phyloP scores from a whole-genome alignment of 768 basidiomycete genomes.

The Trametes villosa region DNA sequence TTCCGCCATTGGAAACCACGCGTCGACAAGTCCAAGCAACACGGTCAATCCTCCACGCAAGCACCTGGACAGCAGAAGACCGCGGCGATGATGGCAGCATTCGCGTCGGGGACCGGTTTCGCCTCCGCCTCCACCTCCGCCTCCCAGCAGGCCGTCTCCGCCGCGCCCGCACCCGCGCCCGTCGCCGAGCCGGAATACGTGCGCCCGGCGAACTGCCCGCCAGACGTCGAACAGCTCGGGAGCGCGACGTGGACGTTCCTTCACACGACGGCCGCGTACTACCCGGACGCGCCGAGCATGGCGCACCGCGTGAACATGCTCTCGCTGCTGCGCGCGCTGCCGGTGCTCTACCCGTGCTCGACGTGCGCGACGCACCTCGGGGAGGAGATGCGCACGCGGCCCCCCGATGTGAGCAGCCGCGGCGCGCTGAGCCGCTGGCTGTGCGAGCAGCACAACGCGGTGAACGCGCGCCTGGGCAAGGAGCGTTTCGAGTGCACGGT shows the following conservation, averaged over 20 bases:
- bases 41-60: neutral
- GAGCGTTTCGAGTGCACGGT: slow-evolving; percentile 72
- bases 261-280: slow-evolving; percentile 94
- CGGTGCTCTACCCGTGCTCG: slow-evolving; percentile 85
- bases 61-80: slow-evolving; percentile 33
- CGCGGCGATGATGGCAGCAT: slow-evolving; percentile 39
- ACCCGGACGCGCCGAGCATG: slow-evolving; percentile 79
- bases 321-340: slow-evolving; percentile 74
- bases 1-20: slow-evolving; percentile 70
- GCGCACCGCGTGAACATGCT: slow-evolving; percentile 85
- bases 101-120: slow-evolving; percentile 37
- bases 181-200: slow-evolving; percentile 36
- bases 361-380: slow-evolving; percentile 87
- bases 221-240: slow-evolving; percentile 89
- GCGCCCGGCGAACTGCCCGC: slow-evolving; percentile 76
- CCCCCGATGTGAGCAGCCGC: slow-evolving; percentile 80
- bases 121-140: slow-evolving; percentile 23
- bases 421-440: slow-evolving; percentile 79
- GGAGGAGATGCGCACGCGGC: slow-evolving; percentile 61
- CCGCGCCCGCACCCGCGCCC: slow-evolving; percentile 11
- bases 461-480: slow-evolving; percentile 88
- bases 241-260: slow-evolving; percentile 97
- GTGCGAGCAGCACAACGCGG: slow-evolving; percentile 91
- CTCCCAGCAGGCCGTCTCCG: neutral
- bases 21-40: slow-evolving; percentile 34